Percentiles rank a stretch among this genome's conserved stretches.
Evolutionary conservation across 768 basidiomycete species (phyloP).

Genomic region (Amanita rimosa): DNA sequence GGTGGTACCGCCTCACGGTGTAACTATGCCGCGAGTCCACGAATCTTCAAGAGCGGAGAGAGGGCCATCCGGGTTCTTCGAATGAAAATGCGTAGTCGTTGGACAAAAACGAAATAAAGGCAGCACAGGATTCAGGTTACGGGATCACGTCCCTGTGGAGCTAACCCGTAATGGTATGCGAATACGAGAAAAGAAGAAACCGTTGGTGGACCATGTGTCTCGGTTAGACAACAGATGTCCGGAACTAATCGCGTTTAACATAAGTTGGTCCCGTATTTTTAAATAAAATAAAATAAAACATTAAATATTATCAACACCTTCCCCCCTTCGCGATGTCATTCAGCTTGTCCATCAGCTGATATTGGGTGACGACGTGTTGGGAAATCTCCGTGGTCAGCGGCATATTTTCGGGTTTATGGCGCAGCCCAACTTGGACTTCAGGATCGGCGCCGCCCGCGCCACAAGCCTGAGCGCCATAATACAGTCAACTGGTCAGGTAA

Average conservation of each 20-base stretch:
- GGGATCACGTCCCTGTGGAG: not conserved
- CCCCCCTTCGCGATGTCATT: not conserved
- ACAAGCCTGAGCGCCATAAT: not conserved
- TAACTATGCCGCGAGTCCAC: not conserved
- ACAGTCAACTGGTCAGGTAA: not conserved
- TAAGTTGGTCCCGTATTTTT: too few species aligned
- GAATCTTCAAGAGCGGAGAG: not conserved
- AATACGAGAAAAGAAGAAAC: too few species aligned
- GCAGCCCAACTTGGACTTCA: not conserved
- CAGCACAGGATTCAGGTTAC: slow-evolving; percentile 3
- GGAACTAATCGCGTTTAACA: too few species aligned
- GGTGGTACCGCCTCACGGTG: not conserved
- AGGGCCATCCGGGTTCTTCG: not conserved
- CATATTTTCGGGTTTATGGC: not conserved
- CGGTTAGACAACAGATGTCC: too few species aligned
- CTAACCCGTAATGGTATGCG: not conserved
- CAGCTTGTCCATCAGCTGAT: not conserved
- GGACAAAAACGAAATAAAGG: slow-evolving; percentile 1
- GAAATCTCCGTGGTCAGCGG: not conserved
- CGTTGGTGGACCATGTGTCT: too few species aligned
- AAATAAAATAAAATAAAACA: too few species aligned
- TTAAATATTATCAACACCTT: too few species aligned
- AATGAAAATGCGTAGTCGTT: not conserved
- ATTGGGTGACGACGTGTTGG: not conserved
- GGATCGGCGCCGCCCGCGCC: not conserved